Evolutionary conservation across 495 filamentous ascomycete species (phyloP), one percentile per base, ranked within the genome.

Genomic region (Penicillium samsonianum): DNA sequence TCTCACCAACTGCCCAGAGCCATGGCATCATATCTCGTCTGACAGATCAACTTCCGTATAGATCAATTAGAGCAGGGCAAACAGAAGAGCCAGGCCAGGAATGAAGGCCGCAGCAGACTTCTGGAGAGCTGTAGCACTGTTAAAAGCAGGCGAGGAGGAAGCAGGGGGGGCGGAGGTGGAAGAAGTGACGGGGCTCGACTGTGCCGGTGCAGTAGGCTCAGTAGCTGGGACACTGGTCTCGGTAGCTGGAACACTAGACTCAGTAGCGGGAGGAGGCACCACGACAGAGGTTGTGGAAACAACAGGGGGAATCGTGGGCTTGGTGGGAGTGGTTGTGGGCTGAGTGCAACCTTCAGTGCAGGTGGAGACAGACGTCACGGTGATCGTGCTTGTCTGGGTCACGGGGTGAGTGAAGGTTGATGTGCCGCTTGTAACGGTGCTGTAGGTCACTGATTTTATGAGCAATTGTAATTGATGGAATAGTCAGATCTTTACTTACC

Each of bases 301-400:
- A 40, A 47, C 40, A 20, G 37, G 35, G 30, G 48, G 41, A 11
- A 42, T 52, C 0, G 48, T 49, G 17, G 49, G 44, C 19, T 51
- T 19, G 2, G 46, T 40, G 0, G 46, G 46, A 30, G 46, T 14
- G n/a, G 16, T 6, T 5, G 59, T 65, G 7, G 66, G 50, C 35
- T 53, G 40, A 26, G 17, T 19, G 45, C 65, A 70, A 14, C 45
- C 57, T 37, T 62, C 61, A 26, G 41, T 60, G 52, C 61, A 65
- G 38, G 62, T 66, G n/a, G 62, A 55, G 1, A 64, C 54, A 11
- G 67, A 65, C 10, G 67, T 67, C 16, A 64, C 41, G 30, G 58
- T 69, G 7, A 65, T 6, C 17, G 70, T 65, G 47, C 53, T 69
- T 4, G 65, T 71, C 17, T 57, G 23, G 35, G 69, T 71, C 12